Percentiles rank a stretch among this genome's conserved stretches.
These are phyloP conservation scores for Agaricus bisporus DNA, from an alignment of 768 basidiomycete genomes.

Conservation along the genomic window DNA sequence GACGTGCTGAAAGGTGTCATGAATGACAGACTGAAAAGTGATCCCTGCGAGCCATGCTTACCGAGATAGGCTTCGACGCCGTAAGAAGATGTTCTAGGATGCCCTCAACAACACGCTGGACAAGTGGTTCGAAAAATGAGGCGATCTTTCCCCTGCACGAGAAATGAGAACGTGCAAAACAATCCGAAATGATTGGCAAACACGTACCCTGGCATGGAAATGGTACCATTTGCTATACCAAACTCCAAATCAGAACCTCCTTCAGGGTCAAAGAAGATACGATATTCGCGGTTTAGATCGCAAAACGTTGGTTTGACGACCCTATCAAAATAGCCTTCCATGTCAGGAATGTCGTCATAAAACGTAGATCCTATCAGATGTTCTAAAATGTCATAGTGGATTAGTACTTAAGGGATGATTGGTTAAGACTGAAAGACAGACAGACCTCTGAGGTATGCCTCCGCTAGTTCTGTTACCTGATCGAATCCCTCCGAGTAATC, in stretches of 20 bases:
- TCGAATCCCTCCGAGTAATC: conserved; percentile 37
- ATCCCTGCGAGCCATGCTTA: background rate
- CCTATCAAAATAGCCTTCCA: conserved; percentile 34
- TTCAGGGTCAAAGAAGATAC: conserved; percentile 40
- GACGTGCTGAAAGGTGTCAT: background rate
- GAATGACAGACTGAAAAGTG: background rate
- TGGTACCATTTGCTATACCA: conserved; percentile 39
- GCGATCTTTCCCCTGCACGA: background rate
- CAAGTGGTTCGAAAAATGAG: background rate
- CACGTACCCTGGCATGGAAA: conserved; percentile 33
- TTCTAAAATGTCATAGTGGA: background rate
- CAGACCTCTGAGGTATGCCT: conserved; percentile 25
- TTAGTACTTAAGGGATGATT: background rate
- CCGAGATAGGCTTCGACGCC: background rate
- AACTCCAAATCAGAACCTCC: conserved; percentile 32
- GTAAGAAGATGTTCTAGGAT: background rate
- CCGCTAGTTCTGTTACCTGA: conserved; percentile 35
- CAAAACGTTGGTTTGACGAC: conserved; percentile 40
- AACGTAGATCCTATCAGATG: conserved; percentile 11
- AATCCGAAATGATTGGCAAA: background rate
- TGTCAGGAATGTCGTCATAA: conserved; percentile 13
- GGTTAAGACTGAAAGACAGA: background rate
- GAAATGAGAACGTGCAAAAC: background rate
- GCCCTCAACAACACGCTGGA: background rate
- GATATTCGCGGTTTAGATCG: conserved; percentile 31